Base-by-base conservation (phyloP, 768 basidiomycete species). In the Nevesoporus exiguus region DNA sequence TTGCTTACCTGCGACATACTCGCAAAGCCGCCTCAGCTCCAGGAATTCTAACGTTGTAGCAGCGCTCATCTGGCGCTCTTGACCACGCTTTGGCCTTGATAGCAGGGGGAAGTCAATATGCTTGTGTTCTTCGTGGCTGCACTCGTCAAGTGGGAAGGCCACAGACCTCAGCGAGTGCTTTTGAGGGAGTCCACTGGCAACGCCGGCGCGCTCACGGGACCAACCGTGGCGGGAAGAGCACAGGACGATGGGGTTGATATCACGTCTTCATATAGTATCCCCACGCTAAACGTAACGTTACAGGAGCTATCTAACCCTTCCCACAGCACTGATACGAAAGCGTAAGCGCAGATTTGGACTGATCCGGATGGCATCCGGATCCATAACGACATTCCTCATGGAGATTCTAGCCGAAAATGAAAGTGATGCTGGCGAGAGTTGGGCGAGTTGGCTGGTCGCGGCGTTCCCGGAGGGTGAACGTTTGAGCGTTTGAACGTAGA, bases 221-320 rank as follows among this genome's bases (percentile, higher is more conserved):
- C 34, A 45, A 47, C n/a, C 22, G 29, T 15, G 29, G 24, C 43
- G 17, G n/a, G 27, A 21, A 42, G 15, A 27, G 30, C 19, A 30
- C 19, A 11, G 0, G 22, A 45, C 7, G 17, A 5, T 21, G 30
- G 19, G 25, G 44, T n/a, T 22, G 31, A 22, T 9, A 21, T 30
- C 21, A 25, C 30, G 29, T 11, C 57, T 41, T 49, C 29, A 39
- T 36, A 48, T 56, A 30, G 7, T 22, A 3, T 4, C 8, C 17
- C 24, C 19, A 43, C 24, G 54, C 14, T 21, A 36, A 29, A 36
- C n/a, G 9, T 34, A 30, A 52, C 49, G 56, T 58, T 36, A 58
- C 27, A 49, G 8, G n/a, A 7, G 15, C 29, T 41, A 50, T 37
- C 53, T 42, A 45, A 27, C 37, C 13, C 21, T 31, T 41, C 33